Percentiles rank a stretch among this genome's conserved stretches.
phyloP scores from a whole-genome alignment of 1,284 basidiomycete genomes.

The Puccinia hordei region DNA sequence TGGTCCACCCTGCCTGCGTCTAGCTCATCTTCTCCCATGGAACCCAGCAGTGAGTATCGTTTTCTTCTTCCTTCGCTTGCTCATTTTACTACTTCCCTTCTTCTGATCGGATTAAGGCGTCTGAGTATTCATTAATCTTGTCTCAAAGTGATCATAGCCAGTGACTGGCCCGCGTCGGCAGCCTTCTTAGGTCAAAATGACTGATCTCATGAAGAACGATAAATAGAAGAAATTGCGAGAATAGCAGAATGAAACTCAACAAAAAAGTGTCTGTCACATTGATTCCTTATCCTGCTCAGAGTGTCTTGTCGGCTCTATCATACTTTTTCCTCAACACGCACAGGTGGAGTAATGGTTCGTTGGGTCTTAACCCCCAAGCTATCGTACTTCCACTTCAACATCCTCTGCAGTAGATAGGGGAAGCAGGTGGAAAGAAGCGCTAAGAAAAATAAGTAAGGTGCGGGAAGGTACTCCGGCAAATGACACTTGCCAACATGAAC shows the following conservation, averaged over 20 bases:
- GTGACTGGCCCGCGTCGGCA: constrained; percentile 32
- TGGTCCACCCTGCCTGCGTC: constrained; percentile 26
- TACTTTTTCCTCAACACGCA: background rate
- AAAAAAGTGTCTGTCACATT: background rate
- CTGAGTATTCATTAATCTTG: background rate
- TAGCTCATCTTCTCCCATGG: constrained; percentile 5
- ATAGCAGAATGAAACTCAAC: background rate
- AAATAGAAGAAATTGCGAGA: background rate
- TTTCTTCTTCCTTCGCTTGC: background rate
- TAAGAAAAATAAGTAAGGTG: no score
- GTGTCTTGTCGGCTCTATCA: background rate
- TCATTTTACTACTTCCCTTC: background rate
- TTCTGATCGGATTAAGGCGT: background rate
- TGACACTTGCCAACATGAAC: no score
- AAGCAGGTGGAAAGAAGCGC: background rate
- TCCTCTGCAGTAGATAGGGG: background rate
- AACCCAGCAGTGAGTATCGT: constrained; percentile 10
- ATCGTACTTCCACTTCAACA: background rate
- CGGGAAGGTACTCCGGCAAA: no score
- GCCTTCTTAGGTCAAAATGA: constrained; percentile 17
- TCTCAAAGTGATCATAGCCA: constrained; percentile 6
- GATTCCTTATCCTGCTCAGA: background rate
- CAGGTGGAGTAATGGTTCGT: background rate
- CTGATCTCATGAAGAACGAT: background rate
- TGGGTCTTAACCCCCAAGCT: background rate